Conservation (phyloP, 108 stramenopile species). For the Epipyxis sp. region DNA sequence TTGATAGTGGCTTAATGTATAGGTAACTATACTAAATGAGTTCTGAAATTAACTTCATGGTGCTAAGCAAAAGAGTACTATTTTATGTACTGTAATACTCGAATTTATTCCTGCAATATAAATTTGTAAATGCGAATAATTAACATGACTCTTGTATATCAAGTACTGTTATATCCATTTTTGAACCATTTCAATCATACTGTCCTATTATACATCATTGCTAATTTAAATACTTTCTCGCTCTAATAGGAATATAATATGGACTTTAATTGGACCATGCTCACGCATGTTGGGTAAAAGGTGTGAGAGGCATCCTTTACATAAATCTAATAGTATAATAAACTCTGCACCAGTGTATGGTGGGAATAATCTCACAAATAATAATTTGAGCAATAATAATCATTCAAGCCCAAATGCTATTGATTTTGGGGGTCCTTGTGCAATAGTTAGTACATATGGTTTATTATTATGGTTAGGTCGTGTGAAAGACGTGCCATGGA, state of each 20-base stretch:
- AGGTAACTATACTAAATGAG: background rate
- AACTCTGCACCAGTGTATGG: too few species aligned
- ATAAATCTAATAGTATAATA: background rate
- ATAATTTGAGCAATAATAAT: too few species aligned
- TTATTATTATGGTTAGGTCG: slow-evolving; percentile 1
- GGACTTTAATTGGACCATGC: slow-evolving; percentile 14
- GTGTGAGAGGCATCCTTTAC: slow-evolving; percentile 7
- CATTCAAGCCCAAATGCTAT: background rate
- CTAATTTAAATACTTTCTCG: too few species aligned
- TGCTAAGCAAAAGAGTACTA: too few species aligned
- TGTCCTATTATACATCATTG: too few species aligned
- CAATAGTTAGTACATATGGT: background rate
- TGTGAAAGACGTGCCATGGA: background rate
- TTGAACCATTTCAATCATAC: too few species aligned
- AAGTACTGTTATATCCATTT: background rate
- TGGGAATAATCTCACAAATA: too few species aligned
- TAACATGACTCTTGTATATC: background rate
- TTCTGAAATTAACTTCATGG: too few species aligned
- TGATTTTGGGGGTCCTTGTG: slow-evolving; percentile 16
- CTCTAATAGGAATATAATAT: background rate
- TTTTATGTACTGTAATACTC: too few species aligned
- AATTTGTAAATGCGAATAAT: background rate
- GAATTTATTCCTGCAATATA: too few species aligned
- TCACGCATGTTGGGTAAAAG: background rate
- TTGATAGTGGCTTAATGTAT: background rate